These are phyloP conservation scores for Pleodorina starrii DNA, from an alignment of 139 green algal genomes.

Conservation along the genomic window DNA sequence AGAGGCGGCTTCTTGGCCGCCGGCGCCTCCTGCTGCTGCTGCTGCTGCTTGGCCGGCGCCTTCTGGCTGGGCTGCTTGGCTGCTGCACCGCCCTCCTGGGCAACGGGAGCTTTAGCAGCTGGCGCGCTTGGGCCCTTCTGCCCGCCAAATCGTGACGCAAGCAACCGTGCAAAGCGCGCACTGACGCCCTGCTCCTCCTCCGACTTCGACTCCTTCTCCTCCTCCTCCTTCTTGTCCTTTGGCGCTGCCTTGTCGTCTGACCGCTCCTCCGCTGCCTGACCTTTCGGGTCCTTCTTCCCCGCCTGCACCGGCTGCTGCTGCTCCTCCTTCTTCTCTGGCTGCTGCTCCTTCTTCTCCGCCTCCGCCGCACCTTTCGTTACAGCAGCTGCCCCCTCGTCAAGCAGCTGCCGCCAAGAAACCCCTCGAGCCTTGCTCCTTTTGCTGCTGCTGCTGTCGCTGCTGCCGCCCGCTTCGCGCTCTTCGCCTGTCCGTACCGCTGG, in stretches of 20 bases:
- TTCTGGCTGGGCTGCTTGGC: neutral
- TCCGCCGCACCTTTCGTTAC: neutral
- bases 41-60: neutral
- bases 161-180: constrained; percentile 4
- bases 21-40: neutral
- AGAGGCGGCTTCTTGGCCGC: neutral
- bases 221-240: neutral
- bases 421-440: neutral
- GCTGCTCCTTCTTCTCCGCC: neutral
- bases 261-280: neutral
- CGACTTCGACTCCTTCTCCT: neutral
- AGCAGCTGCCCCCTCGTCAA: neutral
- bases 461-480: too few relatives aligned
- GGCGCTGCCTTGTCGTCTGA: neutral
- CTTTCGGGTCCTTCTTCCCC: neutral
- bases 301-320: too few relatives aligned
- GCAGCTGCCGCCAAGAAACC: constrained; percentile 14
- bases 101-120: too few relatives aligned
- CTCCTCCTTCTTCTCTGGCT: too few relatives aligned
- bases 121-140: too few relatives aligned
- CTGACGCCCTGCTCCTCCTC: neutral
- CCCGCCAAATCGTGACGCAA: neutral
- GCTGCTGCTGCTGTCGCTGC: constrained; percentile 13
- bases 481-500: neutral
- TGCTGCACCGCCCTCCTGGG: neutral